Base-by-base conservation (phyloP, 805 yeast species). In the Lipomyces spencermartinsiae region DNA sequence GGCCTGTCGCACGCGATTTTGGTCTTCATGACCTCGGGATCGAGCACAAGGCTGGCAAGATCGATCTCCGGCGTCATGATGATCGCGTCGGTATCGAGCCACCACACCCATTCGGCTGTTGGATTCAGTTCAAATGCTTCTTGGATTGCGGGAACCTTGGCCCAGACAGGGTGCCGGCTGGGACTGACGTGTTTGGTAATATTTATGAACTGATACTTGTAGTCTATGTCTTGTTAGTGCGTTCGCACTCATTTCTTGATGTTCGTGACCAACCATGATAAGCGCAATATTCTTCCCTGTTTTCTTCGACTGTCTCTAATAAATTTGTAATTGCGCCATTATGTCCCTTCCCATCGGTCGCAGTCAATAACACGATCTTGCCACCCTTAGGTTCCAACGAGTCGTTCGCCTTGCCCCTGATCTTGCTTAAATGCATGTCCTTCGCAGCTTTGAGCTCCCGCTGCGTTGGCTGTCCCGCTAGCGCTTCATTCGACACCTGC, bases 41-140 rank as follows among this genome's bases (percentile, higher is more conserved):
- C 63, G 12, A 79, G 71, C 3, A 79, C 22, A 57, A 76, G 76
- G 10, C 66, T 59, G 6, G 73, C 76, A 7, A 79, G 64, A 29
- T 76, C 77, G 25, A 75, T 46, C 7, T 72, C 54, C 2, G 75
- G 74, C 58, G 78, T 78, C 76, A 77, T 77, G 64, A 79, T 75
- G 34, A 79, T 70, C 14, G 77, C 76, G 49, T 79, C 81, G 6
- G 74, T 71, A 63, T 79, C 81, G 29, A 79, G 73, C 81, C 80
- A 79, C 80, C 80, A 79, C 37, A 79, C 71, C 81, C 81, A 79
- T 62, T 79, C 78, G 22, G 76, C 80, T 1, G 74, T 72, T 6
- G 81, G 80, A 63, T 76, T 64, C 35, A 49, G 49, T 10, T 70
- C 74, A 54, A 78, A 76, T 4, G 79, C 75, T 12, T 76, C 76